Percentiles rank a stretch among this genome's conserved stretches.
These are phyloP conservation scores for Neopestalotiopsis sp. DNA, from an alignment of 2,329 filamentous ascomycete genomes.

Conservation along the genomic window DNA sequence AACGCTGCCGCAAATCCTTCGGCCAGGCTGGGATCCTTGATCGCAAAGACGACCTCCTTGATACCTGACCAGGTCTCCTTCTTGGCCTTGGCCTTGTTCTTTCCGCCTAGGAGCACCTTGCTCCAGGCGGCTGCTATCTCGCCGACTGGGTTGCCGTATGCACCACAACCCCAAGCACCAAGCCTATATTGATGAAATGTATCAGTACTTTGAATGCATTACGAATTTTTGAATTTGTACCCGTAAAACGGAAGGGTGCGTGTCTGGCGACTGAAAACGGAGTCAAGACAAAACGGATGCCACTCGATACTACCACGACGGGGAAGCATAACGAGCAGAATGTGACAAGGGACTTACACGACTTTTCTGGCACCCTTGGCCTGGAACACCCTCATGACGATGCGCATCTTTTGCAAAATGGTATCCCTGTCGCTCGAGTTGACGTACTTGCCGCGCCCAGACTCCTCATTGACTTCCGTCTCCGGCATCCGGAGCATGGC, in stretches of 20 bases:
- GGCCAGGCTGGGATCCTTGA: conserved; percentile 57
- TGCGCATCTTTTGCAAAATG: conserved; percentile 59
- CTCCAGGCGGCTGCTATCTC: conserved; percentile 64
- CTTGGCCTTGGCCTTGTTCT: conserved; percentile 26
- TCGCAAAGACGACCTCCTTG: conserved; percentile 63
- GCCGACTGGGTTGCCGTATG: conserved; percentile 64
- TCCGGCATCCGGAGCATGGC: conserved; percentile 66
- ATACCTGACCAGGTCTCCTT: conserved; percentile 46
- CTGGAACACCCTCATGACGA: conserved; percentile 57
- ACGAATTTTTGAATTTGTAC: background rate
- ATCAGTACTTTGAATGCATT: background rate
- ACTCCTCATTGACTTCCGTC: conserved; percentile 36
- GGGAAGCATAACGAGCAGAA: no score
- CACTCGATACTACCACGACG: no score
- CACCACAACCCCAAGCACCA: conserved; percentile 69
- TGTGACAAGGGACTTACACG: conserved; percentile 35
- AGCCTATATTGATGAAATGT: conserved; percentile 35
- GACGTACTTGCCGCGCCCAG: conserved; percentile 38
- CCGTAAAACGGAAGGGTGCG: no score
- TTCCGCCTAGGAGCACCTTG: conserved; percentile 42
- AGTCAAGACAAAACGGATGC: background rate
- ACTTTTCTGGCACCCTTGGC: conserved; percentile 51
- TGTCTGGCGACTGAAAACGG: background rate
- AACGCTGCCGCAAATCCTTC: conserved; percentile 55
- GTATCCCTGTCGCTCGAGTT: conserved; percentile 55